A percentile compares a stretch with the other conserved stretches of the same genome.
Conservation (phyloP, 129 eudicot species). For the Saposhnikovia divaricata region DNA sequence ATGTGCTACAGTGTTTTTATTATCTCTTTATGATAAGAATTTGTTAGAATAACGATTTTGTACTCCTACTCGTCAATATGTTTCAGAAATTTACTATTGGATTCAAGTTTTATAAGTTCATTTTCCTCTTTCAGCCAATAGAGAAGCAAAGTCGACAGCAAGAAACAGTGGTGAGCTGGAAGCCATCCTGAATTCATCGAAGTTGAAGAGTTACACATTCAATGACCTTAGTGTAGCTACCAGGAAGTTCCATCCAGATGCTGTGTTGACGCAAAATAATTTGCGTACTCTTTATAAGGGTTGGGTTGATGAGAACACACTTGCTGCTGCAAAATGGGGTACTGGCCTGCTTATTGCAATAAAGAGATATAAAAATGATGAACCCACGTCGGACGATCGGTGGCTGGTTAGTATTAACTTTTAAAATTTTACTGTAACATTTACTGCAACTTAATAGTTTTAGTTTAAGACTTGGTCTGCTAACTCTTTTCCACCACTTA, state of each 20-base stretch:
- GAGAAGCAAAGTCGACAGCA: background rate
- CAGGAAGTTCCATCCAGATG: background rate
- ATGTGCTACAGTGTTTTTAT: too few relatives aligned
- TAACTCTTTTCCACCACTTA: too few relatives aligned
- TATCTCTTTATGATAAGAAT: too few relatives aligned
- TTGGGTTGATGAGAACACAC: background rate
- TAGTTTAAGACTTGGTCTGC: too few relatives aligned
- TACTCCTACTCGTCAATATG: too few relatives aligned
- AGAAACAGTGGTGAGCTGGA: background rate
- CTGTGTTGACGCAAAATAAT: background rate
- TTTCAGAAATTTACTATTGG: too few relatives aligned
- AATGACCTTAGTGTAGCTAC: background rate
- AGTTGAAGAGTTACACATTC: background rate
- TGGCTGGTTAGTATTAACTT: too few relatives aligned
- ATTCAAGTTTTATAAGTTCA: too few relatives aligned
- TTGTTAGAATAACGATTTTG: too few relatives aligned
- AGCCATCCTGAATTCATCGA: background rate
- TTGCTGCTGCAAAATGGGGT: slow-evolving; percentile 1
- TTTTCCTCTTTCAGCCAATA: background rate
- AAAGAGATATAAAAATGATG: background rate
- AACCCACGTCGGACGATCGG: too few relatives aligned
- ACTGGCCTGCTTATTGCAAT: background rate
- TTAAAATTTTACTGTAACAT: too few relatives aligned
- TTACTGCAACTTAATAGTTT: too few relatives aligned
- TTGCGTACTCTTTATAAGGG: background rate